phyloP scores from a whole-genome alignment of 192 early-diverging fungal species.

The Backusella morwellensis region DNA sequence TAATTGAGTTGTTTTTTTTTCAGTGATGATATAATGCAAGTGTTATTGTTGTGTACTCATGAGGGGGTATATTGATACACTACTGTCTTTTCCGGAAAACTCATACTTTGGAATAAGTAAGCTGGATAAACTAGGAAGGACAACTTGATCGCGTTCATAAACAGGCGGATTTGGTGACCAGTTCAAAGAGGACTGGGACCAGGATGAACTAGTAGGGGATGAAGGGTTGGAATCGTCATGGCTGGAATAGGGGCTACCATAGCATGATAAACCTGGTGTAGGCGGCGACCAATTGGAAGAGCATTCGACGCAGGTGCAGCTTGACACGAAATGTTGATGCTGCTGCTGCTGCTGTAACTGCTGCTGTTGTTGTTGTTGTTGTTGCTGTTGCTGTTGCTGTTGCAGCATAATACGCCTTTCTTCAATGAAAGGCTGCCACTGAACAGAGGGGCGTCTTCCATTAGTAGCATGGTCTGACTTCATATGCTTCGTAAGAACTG shows the following conservation, averaged over 20 bases:
- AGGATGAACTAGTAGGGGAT: conserved; percentile 22
- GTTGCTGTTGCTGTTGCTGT: conserved; percentile 6
- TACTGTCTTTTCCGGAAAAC: neutral
- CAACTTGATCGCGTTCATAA: conserved; percentile 5
- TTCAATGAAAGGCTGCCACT: conserved; percentile 38
- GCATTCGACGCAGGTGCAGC: conserved; percentile 12
- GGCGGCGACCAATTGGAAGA: neutral
- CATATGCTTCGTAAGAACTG: conserved; percentile 52
- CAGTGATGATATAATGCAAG: neutral
- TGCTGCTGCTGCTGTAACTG: neutral
- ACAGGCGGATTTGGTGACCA: neutral
- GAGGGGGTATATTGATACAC: neutral
- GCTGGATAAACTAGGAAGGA: conserved; percentile 17
- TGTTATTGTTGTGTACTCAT: neutral
- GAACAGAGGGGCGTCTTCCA: conserved; percentile 25
- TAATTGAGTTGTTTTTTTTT: neutral
- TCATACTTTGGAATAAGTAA: neutral
- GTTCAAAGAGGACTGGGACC: conserved; percentile 8
- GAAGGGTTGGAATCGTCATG: conserved; percentile 22
- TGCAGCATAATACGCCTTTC: conserved; percentile 24
- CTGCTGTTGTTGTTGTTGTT: neutral
- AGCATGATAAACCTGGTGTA: conserved; percentile 6
- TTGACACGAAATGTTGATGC: conserved; percentile 1
- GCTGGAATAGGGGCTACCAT: neutral
- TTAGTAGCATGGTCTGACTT: conserved; percentile 26